Evolutionary conservation across 1,139 yeast species (phyloP), one percentile per base, ranked within the genome.

Genomic region (Sugiyamaella xylanicola): DNA sequence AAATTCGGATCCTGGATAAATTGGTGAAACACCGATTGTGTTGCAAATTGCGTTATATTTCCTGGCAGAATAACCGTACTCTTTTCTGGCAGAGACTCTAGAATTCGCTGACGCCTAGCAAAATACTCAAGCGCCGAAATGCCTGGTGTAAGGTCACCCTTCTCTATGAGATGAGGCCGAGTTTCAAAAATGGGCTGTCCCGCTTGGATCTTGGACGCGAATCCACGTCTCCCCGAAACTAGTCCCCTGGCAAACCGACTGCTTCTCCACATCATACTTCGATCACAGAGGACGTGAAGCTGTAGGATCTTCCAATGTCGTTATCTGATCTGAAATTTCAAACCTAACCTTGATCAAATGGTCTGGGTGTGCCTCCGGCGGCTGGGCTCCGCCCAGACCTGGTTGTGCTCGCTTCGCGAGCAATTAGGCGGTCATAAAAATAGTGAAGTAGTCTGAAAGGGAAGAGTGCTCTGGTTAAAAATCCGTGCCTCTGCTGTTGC

Each of bases 101-200:
- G 81, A 3, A 93, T 72, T 36, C 74, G 71, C 13, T 79, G 66
- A 52, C 99, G 76, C 61, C 99, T 80, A 50, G 83, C 76, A 63
- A 78, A 88, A 68, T 91, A 93, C 68, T 95, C 99, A 56, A 80
- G 56, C 0, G 97, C 93, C 1, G 87, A 74, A 42, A 93, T 91
- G 0, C 97, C 96, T 0, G 96, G 95, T 0, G 99, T 92, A 35
- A 95, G 56, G 62, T 88, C 87, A 1, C 97, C 97, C 0, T 85
- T 77, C 37, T 76, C 77, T 5, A 95, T 76, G 51, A 87, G 71
- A 61, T 85, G 84, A 0, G 96, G 95, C 57, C 97, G 77, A 0
- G 96, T 91, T 66, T 90, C 97, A 66, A 79, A 82, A 7, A 89
- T 76, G 0, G 98, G 95, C 71, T 93, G 99, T 1, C 98, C 98